These are phyloP conservation scores for Reticulascus tulasneorum DNA, from an alignment of 2,329 filamentous ascomycete species.

Conservation along the genomic window DNA sequence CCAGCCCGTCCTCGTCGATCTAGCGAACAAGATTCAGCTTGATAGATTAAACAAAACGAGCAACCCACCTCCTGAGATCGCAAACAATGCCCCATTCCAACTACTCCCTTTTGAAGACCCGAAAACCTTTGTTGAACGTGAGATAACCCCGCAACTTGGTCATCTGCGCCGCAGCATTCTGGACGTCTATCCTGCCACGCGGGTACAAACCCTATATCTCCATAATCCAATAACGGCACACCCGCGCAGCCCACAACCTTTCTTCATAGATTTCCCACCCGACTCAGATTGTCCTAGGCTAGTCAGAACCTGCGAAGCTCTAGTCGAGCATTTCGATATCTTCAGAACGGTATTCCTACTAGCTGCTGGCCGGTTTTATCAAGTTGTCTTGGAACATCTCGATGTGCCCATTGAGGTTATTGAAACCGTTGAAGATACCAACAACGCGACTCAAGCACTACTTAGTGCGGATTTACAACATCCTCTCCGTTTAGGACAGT, in stretches of 20 bases:
- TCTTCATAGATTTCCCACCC: conserved; percentile 9
- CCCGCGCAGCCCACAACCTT: conserved; percentile 1
- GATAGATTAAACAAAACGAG: not conserved
- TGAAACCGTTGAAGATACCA: conserved; percentile 2
- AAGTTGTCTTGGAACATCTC: conserved; percentile 5
- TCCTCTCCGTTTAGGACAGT: conserved; percentile 1
- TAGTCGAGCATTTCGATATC: conserved; percentile 11
- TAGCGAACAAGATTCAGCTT: conserved; percentile 3
- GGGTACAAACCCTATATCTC: conserved; percentile 5
- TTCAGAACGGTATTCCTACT: conserved; percentile 11
- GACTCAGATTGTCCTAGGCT: not conserved
- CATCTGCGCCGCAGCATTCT: too few relatives aligned
- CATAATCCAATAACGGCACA: conserved; percentile 1
- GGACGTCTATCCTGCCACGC: conserved; percentile 6
- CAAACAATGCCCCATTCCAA: conserved; percentile 7
- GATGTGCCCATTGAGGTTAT: conserved; percentile 7
- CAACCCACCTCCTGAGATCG: not conserved
- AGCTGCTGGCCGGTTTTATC: conserved; percentile 5
- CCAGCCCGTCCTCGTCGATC: conserved; percentile 3
- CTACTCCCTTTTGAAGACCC: conserved; percentile 7
- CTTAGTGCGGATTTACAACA: not conserved
- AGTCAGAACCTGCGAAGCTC: not conserved
- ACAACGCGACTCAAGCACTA: not conserved
- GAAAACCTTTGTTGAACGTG: conserved; percentile 3
- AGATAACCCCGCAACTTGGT: conserved; percentile 1